These are phyloP conservation scores for Pontederia paniculata DNA, from an alignment of 176 grass and related monocot species.

Conservation along the genomic window DNA sequence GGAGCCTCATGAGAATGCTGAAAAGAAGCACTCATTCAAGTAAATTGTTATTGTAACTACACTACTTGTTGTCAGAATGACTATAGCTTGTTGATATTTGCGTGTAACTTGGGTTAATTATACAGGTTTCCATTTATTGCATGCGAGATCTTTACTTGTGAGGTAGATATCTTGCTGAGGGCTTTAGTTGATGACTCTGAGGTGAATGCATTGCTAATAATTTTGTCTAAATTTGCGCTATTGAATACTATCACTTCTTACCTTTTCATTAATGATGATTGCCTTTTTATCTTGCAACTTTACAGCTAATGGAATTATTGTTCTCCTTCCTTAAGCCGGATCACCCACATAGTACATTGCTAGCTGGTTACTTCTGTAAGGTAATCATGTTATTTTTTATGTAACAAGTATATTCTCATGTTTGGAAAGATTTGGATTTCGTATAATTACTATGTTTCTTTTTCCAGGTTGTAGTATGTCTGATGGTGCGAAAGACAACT, in stretches of 20 bases:
- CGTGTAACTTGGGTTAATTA: background rate
- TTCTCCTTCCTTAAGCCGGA: constrained; percentile 16
- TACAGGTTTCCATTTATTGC: constrained; percentile 16
- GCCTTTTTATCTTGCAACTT: background rate
- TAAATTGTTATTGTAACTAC: background rate
- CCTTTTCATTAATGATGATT: background rate
- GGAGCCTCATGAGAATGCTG: constrained; percentile 12
- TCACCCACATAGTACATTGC: constrained; percentile 5
- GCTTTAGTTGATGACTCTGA: constrained; percentile 15
- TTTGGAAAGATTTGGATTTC: background rate
- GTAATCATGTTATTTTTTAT: background rate
- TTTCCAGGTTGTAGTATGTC: constrained; percentile 13
- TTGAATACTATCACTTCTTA: background rate
- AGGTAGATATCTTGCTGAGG: constrained; percentile 13
- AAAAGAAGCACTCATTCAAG: constrained; percentile 3
- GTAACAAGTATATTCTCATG: background rate
- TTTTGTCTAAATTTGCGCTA: background rate
- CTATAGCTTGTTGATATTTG: background rate
- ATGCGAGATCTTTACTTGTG: constrained; percentile 19
- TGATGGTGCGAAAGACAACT: constrained; percentile 8
- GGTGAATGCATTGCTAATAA: background rate
- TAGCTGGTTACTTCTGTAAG: constrained; percentile 18
- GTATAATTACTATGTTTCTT: background rate
- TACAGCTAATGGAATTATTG: constrained; percentile 8
- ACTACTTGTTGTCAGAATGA: too few relatives aligned